Percentiles rank a stretch among this genome's conserved stretches.
Conservation (phyloP, 2,329 filamentous ascomycete genomes). For the Cordyceps fumosorosea region DNA sequence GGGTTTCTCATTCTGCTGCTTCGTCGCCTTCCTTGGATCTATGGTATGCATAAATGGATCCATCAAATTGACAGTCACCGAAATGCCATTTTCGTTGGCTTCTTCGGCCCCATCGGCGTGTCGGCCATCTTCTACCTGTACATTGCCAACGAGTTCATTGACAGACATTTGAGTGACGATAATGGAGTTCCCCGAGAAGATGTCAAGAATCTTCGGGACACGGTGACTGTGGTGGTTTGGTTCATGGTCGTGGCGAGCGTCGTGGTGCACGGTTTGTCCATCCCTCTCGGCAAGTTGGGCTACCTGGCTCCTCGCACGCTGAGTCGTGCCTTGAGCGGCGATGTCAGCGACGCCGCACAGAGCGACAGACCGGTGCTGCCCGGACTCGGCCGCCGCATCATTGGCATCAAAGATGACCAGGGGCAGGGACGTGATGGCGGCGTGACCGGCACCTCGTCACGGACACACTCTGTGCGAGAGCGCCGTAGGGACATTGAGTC, state of each 20-base stretch:
- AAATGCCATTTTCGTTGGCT: constrained; percentile 81
- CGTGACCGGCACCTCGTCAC: not conserved
- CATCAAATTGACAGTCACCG: constrained; percentile 68
- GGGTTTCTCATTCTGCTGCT: constrained; percentile 72
- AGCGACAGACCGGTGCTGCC: not conserved
- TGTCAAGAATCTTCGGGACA: constrained; percentile 57
- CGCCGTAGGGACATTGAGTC: not conserved
- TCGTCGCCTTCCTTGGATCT: constrained; percentile 69
- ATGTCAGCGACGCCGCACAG: constrained; percentile 3
- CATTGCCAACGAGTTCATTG: constrained; percentile 68
- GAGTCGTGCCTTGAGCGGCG: constrained; percentile 21
- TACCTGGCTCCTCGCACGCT: constrained; percentile 58
- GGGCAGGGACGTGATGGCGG: not conserved
- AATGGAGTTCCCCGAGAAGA: constrained; percentile 58
- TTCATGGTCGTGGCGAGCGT: constrained; percentile 79
- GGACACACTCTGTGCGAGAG: not conserved
- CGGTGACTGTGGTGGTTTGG: constrained; percentile 71
- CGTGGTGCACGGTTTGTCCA: constrained; percentile 75
- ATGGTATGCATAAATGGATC: constrained; percentile 66
- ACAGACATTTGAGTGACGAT: constrained; percentile 40
- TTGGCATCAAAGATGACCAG: constrained; percentile 5
- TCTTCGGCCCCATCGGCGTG: constrained; percentile 89
- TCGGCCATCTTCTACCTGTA: constrained; percentile 88
- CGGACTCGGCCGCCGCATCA: constrained; percentile 9
- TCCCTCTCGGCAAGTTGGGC: constrained; percentile 65